These are phyloP conservation scores for Panicum virgatum DNA, from an alignment of 202 grass and related monocot genomes.

Conservation along the genomic window DNA sequence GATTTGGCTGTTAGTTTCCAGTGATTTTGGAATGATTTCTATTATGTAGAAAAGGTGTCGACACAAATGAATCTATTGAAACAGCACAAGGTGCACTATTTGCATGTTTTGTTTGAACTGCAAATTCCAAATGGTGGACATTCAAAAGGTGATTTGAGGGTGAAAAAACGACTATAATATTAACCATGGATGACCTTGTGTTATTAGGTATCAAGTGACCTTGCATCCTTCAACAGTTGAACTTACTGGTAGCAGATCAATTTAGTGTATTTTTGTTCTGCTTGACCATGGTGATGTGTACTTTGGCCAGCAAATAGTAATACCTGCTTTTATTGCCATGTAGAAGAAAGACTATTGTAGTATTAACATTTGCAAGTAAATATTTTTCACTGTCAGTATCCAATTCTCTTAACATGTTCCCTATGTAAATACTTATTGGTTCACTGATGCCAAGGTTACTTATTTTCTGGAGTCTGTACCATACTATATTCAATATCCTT, in stretches of 20 bases:
- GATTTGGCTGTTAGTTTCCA: constrained; percentile 14
- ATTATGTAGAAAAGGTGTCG: neutral
- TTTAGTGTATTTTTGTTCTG: neutral
- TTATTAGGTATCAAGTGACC: neutral
- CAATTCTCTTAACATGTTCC: neutral
- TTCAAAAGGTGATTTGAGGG: neutral
- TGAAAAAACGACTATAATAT: neutral
- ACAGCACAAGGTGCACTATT: neutral
- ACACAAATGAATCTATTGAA: constrained; percentile 11
- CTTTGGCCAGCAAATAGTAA: neutral
- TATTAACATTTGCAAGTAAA: neutral
- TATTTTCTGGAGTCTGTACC: neutral
- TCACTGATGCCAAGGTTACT: neutral
- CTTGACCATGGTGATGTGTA: neutral
- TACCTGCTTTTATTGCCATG: neutral
- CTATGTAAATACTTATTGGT: neutral
- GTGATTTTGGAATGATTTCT: neutral
- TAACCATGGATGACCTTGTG: neutral
- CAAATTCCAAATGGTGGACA: neutral
- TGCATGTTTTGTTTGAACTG: neutral
- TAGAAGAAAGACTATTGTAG: neutral
- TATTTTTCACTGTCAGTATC: neutral
- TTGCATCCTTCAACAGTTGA: neutral
- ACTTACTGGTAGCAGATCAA: neutral
- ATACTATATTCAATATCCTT: neutral